Conservation (phyloP, 2,329 filamentous ascomycete species). For the Pseudopyrenochaeta lycopersici region DNA sequence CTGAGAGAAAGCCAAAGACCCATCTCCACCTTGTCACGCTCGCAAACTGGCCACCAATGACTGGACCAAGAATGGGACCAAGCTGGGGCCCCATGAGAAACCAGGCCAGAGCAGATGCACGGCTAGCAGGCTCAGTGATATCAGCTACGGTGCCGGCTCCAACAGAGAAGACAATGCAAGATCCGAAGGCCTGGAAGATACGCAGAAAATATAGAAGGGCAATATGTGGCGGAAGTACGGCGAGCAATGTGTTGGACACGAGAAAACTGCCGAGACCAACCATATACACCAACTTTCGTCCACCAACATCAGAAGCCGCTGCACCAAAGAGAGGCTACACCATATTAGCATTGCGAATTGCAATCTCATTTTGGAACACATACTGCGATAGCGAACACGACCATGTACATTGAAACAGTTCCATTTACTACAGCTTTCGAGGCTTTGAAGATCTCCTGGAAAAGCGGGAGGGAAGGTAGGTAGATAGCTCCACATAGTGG, state of each 20-base stretch:
- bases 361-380: neutral
- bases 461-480: conserved; percentile 53
- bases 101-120: conserved; percentile 53
- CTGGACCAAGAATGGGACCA: conserved; percentile 55
- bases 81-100: conserved; percentile 57
- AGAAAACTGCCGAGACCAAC: conserved; percentile 53
- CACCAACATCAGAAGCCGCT: conserved; percentile 51
- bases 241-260: conserved; percentile 51
- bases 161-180: conserved; percentile 54
- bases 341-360: conserved; percentile 11
- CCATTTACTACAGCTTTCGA: conserved; percentile 52
- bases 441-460: conserved; percentile 48
- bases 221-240: conserved; percentile 50
- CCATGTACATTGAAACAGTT: conserved; percentile 58
- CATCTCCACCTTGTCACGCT: conserved; percentile 52
- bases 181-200: conserved; percentile 55
- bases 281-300: conserved; percentile 54
- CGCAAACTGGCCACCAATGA: conserved; percentile 54
- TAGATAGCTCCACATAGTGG: conserved; percentile 58
- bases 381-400: conserved; percentile 53
- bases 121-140: conserved; percentile 50
- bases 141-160: conserved; percentile 57
- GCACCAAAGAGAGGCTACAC: conserved; percentile 53
- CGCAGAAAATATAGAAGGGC: conserved; percentile 52
- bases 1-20: conserved; percentile 54